A percentile compares a stretch with the other conserved stretches of the same genome.
Evolutionary conservation across 2,329 filamentous ascomycete species (phyloP).

Genomic region (Xylariaceae sp.): DNA sequence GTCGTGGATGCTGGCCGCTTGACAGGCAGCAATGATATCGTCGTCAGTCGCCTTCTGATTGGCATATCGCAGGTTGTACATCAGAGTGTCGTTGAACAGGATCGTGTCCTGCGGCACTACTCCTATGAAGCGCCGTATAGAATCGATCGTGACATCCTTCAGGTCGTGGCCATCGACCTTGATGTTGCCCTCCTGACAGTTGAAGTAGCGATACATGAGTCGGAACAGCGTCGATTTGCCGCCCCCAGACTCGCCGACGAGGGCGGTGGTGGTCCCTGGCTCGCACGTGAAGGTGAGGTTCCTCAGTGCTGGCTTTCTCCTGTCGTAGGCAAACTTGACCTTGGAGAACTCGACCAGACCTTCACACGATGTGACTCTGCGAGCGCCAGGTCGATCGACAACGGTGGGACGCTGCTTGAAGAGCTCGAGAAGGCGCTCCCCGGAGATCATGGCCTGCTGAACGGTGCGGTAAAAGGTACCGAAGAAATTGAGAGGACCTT

Average conservation of each 20-base stretch:
- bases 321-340: slow-evolving; percentile 86
- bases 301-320: slow-evolving; percentile 74
- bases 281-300: slow-evolving; percentile 77
- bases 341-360: slow-evolving; percentile 83
- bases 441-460: slow-evolving; percentile 94
- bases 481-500: slow-evolving; percentile 77
- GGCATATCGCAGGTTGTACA: slow-evolving; percentile 92
- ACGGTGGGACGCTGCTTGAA: slow-evolving; percentile 96
- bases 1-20: slow-evolving; percentile 85
- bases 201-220: slow-evolving; percentile 94
- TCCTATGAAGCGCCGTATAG: slow-evolving; percentile 82
- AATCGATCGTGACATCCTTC: slow-evolving; percentile 83
- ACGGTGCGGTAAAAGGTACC: slow-evolving; percentile 95
- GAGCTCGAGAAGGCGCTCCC: slow-evolving; percentile 86
- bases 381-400: slow-evolving; percentile 63
- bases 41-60: slow-evolving; percentile 74
- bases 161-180: slow-evolving; percentile 80
- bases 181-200: slow-evolving; percentile 71
- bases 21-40: slow-evolving; percentile 73
- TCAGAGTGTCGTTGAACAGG: slow-evolving; percentile 86
- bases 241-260: slow-evolving; percentile 93
- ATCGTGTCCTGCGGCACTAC: slow-evolving; percentile 97
- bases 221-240: slow-evolving; percentile 97
- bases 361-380: slow-evolving; percentile 57
- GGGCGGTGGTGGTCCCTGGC: slow-evolving; percentile 88